Percentiles rank a stretch among this genome's conserved stretches.
Evolutionary conservation across 495 filamentous ascomycete genomes (phyloP).

Genomic region (Xylaria intraflava): DNA sequence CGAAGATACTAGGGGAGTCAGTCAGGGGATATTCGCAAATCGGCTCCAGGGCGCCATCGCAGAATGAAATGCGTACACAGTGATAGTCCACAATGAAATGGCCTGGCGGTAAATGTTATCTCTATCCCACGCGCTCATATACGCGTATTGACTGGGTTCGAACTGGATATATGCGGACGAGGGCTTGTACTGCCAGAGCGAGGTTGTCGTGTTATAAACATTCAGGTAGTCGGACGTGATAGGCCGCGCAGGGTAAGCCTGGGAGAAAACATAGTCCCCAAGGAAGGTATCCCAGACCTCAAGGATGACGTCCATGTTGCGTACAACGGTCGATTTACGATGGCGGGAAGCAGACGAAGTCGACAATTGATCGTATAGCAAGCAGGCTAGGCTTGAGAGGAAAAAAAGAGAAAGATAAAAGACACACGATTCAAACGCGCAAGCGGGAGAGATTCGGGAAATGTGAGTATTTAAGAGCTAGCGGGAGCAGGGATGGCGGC

Average conservation of each 20-base stretch:
- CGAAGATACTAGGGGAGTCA: constrained; percentile 66
- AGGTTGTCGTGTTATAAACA: constrained; percentile 32
- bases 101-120: constrained; percentile 76
- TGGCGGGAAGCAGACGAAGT: neutral
- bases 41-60: neutral
- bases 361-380: constrained; percentile 9
- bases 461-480: neutral
- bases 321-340: neutral
- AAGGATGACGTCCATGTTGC: constrained; percentile 80
- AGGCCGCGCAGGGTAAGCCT: constrained; percentile 55
- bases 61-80: constrained; percentile 56
- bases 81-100: constrained; percentile 71
- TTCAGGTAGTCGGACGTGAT: constrained; percentile 39
- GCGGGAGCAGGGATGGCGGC: neutral
- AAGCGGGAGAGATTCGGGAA: neutral
- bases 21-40: neutral
- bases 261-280: constrained; percentile 75
- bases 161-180: constrained; percentile 65
- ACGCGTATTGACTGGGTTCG: constrained; percentile 70
- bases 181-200: constrained; percentile 57
- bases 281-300: constrained; percentile 79
- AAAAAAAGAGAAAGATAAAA: neutral
- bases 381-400: neutral
- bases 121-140: constrained; percentile 69
- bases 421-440: neutral